Evolutionary conservation across 1,284 basidiomycete species (phyloP).

Genomic region (Agaricales sp.): DNA sequence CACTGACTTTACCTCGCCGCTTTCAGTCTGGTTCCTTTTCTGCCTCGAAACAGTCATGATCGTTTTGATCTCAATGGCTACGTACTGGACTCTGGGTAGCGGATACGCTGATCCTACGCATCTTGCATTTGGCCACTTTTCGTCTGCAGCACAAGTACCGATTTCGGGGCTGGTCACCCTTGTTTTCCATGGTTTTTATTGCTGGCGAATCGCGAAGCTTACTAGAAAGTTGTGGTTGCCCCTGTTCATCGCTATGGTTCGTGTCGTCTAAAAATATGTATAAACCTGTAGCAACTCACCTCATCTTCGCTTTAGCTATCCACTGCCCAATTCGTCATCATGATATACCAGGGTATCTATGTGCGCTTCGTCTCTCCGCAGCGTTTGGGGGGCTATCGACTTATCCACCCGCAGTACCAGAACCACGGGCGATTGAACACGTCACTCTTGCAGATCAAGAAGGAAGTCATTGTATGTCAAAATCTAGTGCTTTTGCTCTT

Average conservation of each 20-base stretch:
- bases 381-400: no score
- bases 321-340: neutral
- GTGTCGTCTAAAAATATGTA: no score
- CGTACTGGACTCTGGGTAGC: neutral
- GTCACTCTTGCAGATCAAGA: neutral
- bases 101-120: neutral
- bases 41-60: neutral
- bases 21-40: neutral
- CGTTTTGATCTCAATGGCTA: neutral
- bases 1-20: neutral
- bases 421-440: neutral
- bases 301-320: neutral
- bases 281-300: no score
- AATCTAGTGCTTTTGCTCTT: no score
- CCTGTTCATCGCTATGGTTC: neutral
- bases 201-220: neutral
- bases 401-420: neutral
- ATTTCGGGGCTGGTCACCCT: neutral
- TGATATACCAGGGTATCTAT: neutral
- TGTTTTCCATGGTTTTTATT: neutral
- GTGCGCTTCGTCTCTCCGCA: no score
- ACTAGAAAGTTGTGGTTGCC: neutral
- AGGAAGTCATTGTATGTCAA: neutral
- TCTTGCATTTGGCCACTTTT: neutral
- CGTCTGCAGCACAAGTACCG: neutral